A percentile compares a stretch with the other conserved stretches of the same genome.
Conservation (phyloP, 2,329 filamentous ascomycete species). For the Periglandula ipomoeae region DNA sequence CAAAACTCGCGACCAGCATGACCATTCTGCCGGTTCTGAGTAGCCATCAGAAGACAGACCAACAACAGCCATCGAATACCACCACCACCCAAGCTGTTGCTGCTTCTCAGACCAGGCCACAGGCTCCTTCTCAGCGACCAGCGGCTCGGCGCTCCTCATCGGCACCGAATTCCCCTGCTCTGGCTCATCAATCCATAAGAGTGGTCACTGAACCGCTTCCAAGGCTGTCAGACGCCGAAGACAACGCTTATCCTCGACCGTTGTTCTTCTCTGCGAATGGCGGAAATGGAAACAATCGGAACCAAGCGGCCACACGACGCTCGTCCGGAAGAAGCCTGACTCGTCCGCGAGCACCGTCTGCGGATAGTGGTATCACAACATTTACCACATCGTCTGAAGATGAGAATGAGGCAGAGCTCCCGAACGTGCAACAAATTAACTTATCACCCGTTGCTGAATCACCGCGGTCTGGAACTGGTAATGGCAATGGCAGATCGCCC, state of each 20-base stretch:
- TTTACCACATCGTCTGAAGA: constrained; percentile 23
- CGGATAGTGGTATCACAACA: constrained; percentile 23
- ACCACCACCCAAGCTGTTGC: not conserved
- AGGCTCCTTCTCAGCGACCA: not conserved
- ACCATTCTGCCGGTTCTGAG: constrained; percentile 13
- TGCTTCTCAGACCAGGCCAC: not conserved
- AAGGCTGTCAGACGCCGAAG: not conserved
- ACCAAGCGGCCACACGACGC: constrained; percentile 11
- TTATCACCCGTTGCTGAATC: constrained; percentile 43
- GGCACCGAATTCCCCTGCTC: not conserved
- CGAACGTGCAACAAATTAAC: constrained; percentile 17
- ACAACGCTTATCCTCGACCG: constrained; percentile 12
- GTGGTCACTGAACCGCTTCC: constrained; percentile 2
- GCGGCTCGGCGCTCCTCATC: not conserved
- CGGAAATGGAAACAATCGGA: not conserved
- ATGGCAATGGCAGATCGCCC: constrained; percentile 19
- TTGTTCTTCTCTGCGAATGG: constrained; percentile 13
- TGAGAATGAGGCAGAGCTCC: constrained; percentile 11
- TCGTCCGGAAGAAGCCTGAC: constrained; percentile 15
- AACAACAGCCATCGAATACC: not conserved
- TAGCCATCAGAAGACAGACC: not conserved
- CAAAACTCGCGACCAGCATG: constrained; percentile 7
- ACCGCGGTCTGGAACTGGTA: constrained; percentile 21
- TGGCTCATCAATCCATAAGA: not conserved
- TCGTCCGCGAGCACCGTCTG: constrained; percentile 18